These are phyloP conservation scores for Fraxinus paxiana DNA, from an alignment of 305 asterid genomes.

Conservation along the genomic window DNA sequence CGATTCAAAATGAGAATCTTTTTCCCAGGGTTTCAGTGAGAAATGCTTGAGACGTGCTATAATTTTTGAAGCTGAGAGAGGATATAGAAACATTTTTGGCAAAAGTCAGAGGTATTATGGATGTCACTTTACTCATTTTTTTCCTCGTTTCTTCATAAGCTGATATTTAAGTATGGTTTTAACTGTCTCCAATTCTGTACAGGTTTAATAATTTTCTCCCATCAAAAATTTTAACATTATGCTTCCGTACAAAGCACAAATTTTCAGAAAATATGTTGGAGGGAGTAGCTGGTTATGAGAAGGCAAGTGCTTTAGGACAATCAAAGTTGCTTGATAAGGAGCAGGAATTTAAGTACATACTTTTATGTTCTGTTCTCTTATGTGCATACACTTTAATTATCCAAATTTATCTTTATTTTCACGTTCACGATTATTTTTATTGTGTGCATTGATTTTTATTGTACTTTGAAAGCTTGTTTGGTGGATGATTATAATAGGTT, in stretches of 20 bases:
- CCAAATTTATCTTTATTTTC: neutral
- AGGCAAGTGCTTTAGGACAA: conserved; percentile 28
- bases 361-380: neutral
- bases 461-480: neutral
- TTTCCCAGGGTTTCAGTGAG: conserved; percentile 57
- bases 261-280: conserved; percentile 52
- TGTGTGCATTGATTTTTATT: conserved; percentile 9
- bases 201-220: conserved; percentile 52
- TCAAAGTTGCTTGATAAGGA: conserved; percentile 32
- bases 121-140: conserved; percentile 3
- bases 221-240: conserved; percentile 38
- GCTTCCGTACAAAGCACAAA: conserved; percentile 63
- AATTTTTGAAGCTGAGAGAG: conserved; percentile 52
- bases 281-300: conserved; percentile 52
- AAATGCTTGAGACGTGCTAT: conserved; percentile 60
- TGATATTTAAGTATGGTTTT: conserved; percentile 3
- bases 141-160: neutral
- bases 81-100: conserved; percentile 41
- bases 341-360: conserved; percentile 8
- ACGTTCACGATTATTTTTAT: neutral
- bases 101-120: conserved; percentile 51
- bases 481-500: neutral
- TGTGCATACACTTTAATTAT: neutral
- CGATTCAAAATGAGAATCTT: conserved; percentile 20
- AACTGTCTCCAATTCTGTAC: conserved; percentile 24